Percentiles rank a stretch among this genome's conserved stretches.
phyloP scores from a whole-genome alignment of 495 filamentous ascomycete species.

The Podospora fimiseda region DNA sequence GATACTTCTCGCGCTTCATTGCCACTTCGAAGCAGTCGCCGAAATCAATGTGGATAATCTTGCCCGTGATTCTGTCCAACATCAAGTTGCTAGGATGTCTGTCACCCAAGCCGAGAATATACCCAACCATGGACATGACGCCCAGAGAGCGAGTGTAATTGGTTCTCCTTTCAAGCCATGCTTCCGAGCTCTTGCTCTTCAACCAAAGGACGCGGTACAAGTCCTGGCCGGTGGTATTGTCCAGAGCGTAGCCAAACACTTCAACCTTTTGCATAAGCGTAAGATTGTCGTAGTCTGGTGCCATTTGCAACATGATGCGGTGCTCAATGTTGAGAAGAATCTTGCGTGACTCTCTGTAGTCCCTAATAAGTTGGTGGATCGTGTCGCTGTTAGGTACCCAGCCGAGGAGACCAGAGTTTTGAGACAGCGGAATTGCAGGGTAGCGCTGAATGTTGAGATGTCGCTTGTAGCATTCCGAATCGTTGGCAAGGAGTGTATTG shows the following conservation, averaged over 20 bases:
- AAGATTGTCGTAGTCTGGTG: slow-evolving; percentile 95
- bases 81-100: slow-evolving; percentile 96
- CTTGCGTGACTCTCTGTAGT: slow-evolving; percentile 93
- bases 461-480: slow-evolving; percentile 92
- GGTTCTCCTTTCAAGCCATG: slow-evolving; percentile 92
- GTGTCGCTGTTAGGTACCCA: slow-evolving; percentile 99
- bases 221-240: slow-evolving; percentile 98
- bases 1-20: slow-evolving; percentile 99
- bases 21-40: slow-evolving; percentile 99
- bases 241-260: slow-evolving; percentile 95
- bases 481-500: slow-evolving; percentile 86
- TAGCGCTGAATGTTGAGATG: slow-evolving; percentile 94
- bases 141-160: slow-evolving; percentile 96
- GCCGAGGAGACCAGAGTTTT: slow-evolving; percentile 87
- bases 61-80: slow-evolving; percentile 90
- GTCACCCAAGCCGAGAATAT: slow-evolving; percentile 94
- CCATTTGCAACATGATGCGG: slow-evolving; percentile 99
- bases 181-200: slow-evolving; percentile 95
- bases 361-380: slow-evolving; percentile 88
- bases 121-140: slow-evolving; percentile 99
- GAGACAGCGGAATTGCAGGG: slow-evolving; percentile 89
- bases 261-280: slow-evolving; percentile 99
- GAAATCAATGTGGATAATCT: slow-evolving; percentile 97
- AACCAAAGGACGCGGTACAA: slow-evolving; percentile 96
- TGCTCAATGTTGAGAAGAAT: slow-evolving; percentile 99